These are phyloP conservation scores for Daphne laureola DNA, from an alignment of 441 rosid species.

Conservation along the genomic window DNA sequence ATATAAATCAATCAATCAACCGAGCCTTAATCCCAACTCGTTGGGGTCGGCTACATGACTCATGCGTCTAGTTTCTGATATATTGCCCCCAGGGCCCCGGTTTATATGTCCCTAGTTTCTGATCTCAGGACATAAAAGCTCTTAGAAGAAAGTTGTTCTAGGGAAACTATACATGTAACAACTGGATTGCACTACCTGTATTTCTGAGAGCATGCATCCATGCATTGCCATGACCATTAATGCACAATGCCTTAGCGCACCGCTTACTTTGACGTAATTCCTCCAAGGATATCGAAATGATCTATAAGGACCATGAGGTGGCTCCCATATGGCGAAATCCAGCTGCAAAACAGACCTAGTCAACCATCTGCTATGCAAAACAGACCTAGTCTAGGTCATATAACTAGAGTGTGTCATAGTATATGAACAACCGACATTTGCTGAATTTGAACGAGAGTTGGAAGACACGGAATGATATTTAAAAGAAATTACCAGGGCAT, in stretches of 20 bases:
- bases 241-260: constrained; percentile 75
- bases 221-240: constrained; percentile 80
- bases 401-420: too few species aligned
- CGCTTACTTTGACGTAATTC: constrained; percentile 46
- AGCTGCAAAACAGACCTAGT: constrained; percentile 26
- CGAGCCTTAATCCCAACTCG: too few species aligned
- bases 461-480: too few species aligned
- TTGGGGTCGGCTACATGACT: too few species aligned
- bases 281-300: constrained; percentile 61
- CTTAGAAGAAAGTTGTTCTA: too few species aligned
- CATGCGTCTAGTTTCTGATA: too few species aligned
- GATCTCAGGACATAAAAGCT: too few species aligned
- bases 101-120: too few species aligned
- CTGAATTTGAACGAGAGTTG: background rate
- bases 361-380: background rate
- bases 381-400: too few species aligned
- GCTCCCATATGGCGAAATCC: constrained; percentile 72
- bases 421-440: too few species aligned
- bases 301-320: constrained; percentile 69
- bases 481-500: constrained; percentile 42
- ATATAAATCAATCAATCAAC: too few species aligned
- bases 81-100: too few species aligned
- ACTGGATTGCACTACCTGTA: constrained; percentile 38
- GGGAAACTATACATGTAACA: background rate
- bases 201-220: constrained; percentile 69